Evolutionary conservation across 768 basidiomycete species (phyloP), one percentile per base, ranked within the genome.

Genomic region (Tubosaeta brunneosetosa): DNA sequence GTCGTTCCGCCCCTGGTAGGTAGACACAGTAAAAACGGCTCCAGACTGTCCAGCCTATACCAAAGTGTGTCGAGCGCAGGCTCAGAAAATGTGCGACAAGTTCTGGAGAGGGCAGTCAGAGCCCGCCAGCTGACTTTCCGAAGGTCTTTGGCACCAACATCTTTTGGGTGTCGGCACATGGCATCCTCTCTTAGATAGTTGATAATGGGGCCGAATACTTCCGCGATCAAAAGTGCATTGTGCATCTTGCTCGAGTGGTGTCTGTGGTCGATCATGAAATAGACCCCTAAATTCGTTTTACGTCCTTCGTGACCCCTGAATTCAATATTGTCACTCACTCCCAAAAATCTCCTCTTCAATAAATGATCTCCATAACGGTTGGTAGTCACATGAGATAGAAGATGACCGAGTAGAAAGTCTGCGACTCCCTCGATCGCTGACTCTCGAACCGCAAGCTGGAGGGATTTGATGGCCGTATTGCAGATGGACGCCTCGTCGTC

Each of bases 51-150:
- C 6, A 61, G 32, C 33, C 44, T 61, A 29, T 17, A 5, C 59
- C 56, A 61, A 29, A 61, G 29, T n/a, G 44, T 40, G n/a, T 58
- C 46, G 16, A 61, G 55, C 13, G 60, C 60, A 29, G 31, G 44
- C 11, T 44, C 44, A 13, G 44, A 44, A 44, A 44, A 32, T 32
- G 31, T 3, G 10, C 44, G 44, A 11, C 44, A 44, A 31, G 44
- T 44, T 5, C 44, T 44, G 6, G 44, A 29, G 19, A 44, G 29
- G 44, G 10, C 31, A n/a, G 31, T 10, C 11, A 44, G 44, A 17
- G 44, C 29, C n/a, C 9, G 1, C n/a, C 37, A n/a, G 17, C 34
- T 6, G 32, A 10, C 11, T 32, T 32, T 32, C 11, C 32, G 32
- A 32, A 14, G 6, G 6, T 38, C n/a, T 19, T 7, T 2, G 37